Conservation (phyloP, 768 basidiomycete genomes). For the Calocera cornea region DNA sequence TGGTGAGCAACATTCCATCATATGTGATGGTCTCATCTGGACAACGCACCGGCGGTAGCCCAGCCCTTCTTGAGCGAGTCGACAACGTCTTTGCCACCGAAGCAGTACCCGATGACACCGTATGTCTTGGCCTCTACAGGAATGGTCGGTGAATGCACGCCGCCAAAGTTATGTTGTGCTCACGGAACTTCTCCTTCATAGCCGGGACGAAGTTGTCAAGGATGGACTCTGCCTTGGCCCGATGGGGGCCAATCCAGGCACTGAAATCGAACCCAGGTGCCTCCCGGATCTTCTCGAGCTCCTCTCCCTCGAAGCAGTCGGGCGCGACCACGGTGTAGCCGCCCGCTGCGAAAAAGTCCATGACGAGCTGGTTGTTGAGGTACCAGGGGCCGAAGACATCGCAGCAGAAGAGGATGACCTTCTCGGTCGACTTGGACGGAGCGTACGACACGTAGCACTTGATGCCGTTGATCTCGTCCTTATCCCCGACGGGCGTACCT, state of each 20-base stretch:
- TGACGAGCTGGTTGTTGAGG: slow-evolving; percentile 43
- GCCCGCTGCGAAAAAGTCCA: slow-evolving; percentile 46
- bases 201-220: slow-evolving; percentile 41
- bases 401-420: slow-evolving; percentile 43
- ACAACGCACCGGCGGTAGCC: not conserved
- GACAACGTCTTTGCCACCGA: slow-evolving; percentile 19
- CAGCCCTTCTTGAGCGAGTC: slow-evolving; percentile 10
- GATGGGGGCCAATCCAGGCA: slow-evolving; percentile 32
- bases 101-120: slow-evolving; percentile 17
- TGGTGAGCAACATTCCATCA: not conserved
- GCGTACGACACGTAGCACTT: slow-evolving; percentile 45
- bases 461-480: slow-evolving; percentile 31
- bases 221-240: slow-evolving; percentile 28
- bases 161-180: not conserved
- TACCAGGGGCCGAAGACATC: slow-evolving; percentile 50
- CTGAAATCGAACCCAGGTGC: slow-evolving; percentile 28
- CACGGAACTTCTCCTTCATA: slow-evolving; percentile 39
- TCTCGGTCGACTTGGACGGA: slow-evolving; percentile 22
- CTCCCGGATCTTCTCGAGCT: slow-evolving; percentile 29
- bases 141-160: slow-evolving; percentile 14
- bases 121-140: not conserved
- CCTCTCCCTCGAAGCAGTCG: slow-evolving; percentile 53
- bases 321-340: slow-evolving; percentile 46
- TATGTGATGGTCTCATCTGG: not conserved
- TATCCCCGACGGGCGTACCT: slow-evolving; percentile 36